These are phyloP conservation scores for Viola odorata DNA, from an alignment of 345 rosid species.

Conservation along the genomic window DNA sequence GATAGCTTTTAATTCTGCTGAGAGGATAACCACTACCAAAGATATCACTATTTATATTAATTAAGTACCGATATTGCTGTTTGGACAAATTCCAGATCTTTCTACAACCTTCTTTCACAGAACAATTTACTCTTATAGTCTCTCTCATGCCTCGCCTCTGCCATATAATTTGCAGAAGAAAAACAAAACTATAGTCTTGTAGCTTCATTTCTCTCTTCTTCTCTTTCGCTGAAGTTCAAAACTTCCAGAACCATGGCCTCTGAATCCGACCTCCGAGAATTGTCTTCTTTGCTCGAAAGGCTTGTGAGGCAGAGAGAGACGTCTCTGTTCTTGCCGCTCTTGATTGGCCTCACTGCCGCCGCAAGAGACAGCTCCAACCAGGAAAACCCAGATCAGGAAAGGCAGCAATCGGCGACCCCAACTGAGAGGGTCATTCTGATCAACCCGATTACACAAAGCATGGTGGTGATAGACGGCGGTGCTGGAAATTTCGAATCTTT, in stretches of 20 bases:
- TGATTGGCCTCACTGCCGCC: constrained; percentile 43
- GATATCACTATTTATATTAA: not conserved
- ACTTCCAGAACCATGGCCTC: constrained; percentile 9
- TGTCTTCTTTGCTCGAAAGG: constrained; percentile 37
- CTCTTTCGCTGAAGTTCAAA: not conserved
- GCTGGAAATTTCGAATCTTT: constrained; percentile 38
- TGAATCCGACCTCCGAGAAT: not conserved
- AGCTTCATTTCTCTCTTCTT: not conserved
- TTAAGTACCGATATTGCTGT: not conserved
- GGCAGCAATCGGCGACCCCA: not conserved
- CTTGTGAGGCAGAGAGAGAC: constrained; percentile 33
- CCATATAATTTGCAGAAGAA: rapidly evolving
- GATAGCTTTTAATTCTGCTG: not conserved
- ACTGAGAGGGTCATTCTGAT: constrained; percentile 52
- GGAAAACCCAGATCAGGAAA: constrained; percentile 30
- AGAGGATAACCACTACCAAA: constrained; percentile 5
- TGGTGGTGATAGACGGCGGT: constrained; percentile 61
- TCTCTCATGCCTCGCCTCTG: not conserved
- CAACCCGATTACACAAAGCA: constrained; percentile 60
- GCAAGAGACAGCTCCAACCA: not conserved
- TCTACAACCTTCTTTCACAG: constrained; percentile 12
- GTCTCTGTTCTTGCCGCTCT: constrained; percentile 37
- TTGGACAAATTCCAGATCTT: constrained; percentile 13
- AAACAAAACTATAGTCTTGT: not conserved
- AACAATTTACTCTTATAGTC: not conserved